Conservation (phyloP, 345 rosid species). For the Eucalyptus caleyi region DNA sequence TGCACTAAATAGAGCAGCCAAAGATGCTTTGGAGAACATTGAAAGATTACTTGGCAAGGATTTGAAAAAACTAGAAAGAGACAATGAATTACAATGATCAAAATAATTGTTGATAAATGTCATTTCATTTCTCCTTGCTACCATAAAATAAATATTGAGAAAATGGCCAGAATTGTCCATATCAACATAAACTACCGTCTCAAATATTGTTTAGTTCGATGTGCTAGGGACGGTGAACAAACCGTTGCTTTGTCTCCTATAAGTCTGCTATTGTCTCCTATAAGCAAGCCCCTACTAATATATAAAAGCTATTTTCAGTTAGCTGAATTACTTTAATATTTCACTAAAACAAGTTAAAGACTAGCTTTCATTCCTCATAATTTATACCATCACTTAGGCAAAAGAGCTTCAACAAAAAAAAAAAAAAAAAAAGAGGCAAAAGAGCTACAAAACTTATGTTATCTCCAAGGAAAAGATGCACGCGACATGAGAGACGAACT, state of each 20-base stretch:
- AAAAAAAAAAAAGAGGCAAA: background rate
- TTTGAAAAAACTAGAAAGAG: background rate
- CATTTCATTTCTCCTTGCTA: rapidly evolving
- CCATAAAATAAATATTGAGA: rapidly evolving
- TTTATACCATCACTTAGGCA: background rate
- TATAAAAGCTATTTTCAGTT: rapidly evolving
- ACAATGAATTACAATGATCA: rapidly evolving
- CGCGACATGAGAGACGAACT: rapidly evolving
- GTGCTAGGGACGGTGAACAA: background rate
- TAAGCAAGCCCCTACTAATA: background rate
- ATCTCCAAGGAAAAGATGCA: background rate
- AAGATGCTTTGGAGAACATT: conserved; percentile 40
- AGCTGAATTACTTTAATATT: background rate
- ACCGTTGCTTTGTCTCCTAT: rapidly evolving
- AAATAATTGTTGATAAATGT: background rate
- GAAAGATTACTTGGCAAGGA: background rate
- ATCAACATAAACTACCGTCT: rapidly evolving
- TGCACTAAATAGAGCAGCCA: conserved; percentile 51
- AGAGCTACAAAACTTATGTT: background rate
- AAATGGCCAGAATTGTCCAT: rapidly evolving
- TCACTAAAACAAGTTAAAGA: background rate
- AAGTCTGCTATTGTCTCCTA: rapidly evolving
- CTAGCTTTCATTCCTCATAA: background rate
- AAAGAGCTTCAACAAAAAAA: background rate
- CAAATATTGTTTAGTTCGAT: rapidly evolving